These are phyloP conservation scores for Fomitopsis betulina DNA, from an alignment of 1,284 basidiomycete genomes.

Conservation along the genomic window DNA sequence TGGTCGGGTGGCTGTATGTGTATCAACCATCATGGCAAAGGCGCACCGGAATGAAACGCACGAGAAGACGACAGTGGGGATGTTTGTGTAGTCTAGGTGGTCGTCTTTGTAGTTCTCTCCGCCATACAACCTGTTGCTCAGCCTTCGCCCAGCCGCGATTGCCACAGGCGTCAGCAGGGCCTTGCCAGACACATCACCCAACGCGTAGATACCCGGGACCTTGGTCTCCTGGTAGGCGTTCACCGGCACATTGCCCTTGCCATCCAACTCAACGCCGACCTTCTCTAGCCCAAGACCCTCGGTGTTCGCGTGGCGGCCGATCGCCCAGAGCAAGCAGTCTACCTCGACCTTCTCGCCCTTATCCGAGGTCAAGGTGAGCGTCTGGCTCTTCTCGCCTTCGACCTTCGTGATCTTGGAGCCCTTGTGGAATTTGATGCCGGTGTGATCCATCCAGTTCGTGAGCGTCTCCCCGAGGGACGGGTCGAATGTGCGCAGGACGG, in stretches of 20 bases:
- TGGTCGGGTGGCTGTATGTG: constrained; percentile 74
- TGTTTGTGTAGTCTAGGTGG: constrained; percentile 87
- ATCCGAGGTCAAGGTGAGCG: constrained; percentile 68
- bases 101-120: constrained; percentile 80
- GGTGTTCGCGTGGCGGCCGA: constrained; percentile 85
- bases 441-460: constrained; percentile 93
- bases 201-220: constrained; percentile 71
- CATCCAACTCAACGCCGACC: constrained; percentile 72
- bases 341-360: constrained; percentile 78
- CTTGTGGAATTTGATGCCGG: constrained; percentile 86
- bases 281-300: constrained; percentile 76
- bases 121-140: constrained; percentile 91
- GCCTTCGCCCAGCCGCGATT: constrained; percentile 89
- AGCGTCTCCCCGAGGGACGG: constrained; percentile 82
- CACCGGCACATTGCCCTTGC: constrained; percentile 80
- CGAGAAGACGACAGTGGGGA: constrained; percentile 95
- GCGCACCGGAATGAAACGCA: constrained; percentile 35
- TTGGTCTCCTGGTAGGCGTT: constrained; percentile 90
- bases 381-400: constrained; percentile 64
- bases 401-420: constrained; percentile 74
- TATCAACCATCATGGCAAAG: constrained; percentile 5
- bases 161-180: constrained; percentile 96
- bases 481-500: constrained; percentile 92
- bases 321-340: constrained; percentile 91
- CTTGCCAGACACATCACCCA: constrained; percentile 94